Percentiles rank a stretch among this genome's conserved stretches.
Conservation (phyloP, 441 rosid species). For the Pelargonium cotyledonis region DNA sequence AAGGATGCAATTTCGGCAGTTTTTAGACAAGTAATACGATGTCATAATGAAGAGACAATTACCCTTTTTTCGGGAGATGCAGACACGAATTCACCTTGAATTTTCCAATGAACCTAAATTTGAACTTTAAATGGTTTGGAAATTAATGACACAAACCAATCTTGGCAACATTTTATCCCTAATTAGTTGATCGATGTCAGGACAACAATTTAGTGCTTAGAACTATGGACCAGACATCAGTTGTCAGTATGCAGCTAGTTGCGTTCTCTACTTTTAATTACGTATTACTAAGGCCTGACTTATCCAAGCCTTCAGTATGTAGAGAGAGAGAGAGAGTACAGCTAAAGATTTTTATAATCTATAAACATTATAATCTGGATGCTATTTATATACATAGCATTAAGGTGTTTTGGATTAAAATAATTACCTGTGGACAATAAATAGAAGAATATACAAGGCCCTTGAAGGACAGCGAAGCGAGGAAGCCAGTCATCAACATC, state of each 20-base stretch:
- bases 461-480: constrained; percentile 86
- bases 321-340: too few relatives aligned
- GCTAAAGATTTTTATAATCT: background rate
- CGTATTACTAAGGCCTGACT: too few relatives aligned
- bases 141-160: too few relatives aligned
- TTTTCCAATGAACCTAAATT: background rate
- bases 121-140: too few relatives aligned
- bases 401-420: background rate
- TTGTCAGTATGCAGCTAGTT: too few relatives aligned
- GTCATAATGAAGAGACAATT: background rate
- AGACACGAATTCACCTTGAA: background rate
- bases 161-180: too few relatives aligned
- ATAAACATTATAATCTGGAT: background rate
- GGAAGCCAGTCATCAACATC: constrained; percentile 99
- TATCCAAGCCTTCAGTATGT: too few relatives aligned
- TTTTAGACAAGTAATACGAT: background rate
- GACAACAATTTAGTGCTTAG: too few relatives aligned
- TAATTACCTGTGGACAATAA: constrained; percentile 61
- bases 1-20: too few relatives aligned
- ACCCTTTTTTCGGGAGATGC: background rate
- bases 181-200: too few relatives aligned
- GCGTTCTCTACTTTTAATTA: too few relatives aligned
- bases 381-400: background rate
- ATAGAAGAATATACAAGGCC: constrained; percentile 77
- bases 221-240: too few relatives aligned